A percentile compares a stretch with the other conserved stretches of the same genome.
These are phyloP conservation scores for Xylaria sp. DNA, from an alignment of 495 filamentous ascomycete species.

Conservation along the genomic window DNA sequence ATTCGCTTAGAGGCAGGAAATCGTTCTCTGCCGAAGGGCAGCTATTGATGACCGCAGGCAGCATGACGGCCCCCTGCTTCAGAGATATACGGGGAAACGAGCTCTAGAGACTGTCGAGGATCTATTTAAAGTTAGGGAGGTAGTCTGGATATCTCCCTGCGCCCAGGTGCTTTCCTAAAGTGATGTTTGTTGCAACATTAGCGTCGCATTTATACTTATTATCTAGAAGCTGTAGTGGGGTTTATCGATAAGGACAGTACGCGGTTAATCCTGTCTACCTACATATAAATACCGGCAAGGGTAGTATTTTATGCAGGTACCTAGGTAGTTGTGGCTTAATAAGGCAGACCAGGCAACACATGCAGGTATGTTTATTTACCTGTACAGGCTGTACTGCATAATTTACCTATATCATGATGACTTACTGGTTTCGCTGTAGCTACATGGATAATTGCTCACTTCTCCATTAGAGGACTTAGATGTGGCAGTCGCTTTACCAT, in stretches of 20 bases:
- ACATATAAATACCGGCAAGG: too few relatives aligned
- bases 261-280: too few relatives aligned
- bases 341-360: too few relatives aligned
- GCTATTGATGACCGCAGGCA: constrained; percentile 48
- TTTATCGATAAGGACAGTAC: constrained; percentile 22
- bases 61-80: constrained; percentile 34
- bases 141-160: not conserved
- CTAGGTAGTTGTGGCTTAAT: too few relatives aligned
- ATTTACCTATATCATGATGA: too few relatives aligned
- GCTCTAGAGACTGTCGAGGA: not conserved
- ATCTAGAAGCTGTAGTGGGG: constrained; percentile 17
- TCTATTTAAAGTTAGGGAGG: not conserved
- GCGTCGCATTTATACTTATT: not conserved
- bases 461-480: too few relatives aligned
- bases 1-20: constrained; percentile 77
- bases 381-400: too few relatives aligned
- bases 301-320: too few relatives aligned
- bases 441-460: too few relatives aligned
- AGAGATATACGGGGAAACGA: not conserved
- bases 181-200: not conserved
- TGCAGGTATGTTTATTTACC: too few relatives aligned
- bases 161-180: not conserved
- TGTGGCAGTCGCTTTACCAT: too few relatives aligned
- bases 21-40: constrained; percentile 50
- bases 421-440: too few relatives aligned